phyloP scores from a whole-genome alignment of 139 green algal genomes.

The Spirogloea muscicola region DNA sequence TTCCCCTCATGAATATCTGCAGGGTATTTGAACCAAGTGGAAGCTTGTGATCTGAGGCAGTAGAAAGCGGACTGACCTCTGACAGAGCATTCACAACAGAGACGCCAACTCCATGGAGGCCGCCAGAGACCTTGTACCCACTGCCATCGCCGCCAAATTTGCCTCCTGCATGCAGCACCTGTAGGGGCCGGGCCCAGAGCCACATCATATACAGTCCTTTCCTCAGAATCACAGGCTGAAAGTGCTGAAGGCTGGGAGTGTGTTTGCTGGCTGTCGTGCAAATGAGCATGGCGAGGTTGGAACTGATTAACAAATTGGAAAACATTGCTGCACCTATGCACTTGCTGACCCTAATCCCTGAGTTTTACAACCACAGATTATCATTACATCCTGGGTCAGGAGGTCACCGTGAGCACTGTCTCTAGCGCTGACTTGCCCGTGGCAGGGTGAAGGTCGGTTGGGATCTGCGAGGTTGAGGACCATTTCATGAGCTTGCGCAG shows the following conservation, averaged over 20 bases:
- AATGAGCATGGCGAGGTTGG: not conserved
- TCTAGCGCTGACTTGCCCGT: slow-evolving; percentile 80
- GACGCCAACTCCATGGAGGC: slow-evolving; percentile 94
- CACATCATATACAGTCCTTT: not conserved
- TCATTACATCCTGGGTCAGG: too few relatives aligned
- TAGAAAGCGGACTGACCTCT: slow-evolving; percentile 41
- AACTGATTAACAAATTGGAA: not conserved
- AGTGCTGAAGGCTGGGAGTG: too few relatives aligned
- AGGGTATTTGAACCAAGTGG: too few relatives aligned
- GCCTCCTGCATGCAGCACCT: slow-evolving; percentile 88
- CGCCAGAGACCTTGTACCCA: slow-evolving; percentile 81
- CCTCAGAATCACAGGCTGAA: not conserved
- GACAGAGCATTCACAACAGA: slow-evolving; percentile 95
- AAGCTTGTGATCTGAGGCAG: too few relatives aligned
- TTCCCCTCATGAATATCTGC: too few relatives aligned
- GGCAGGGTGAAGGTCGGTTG: slow-evolving; percentile 78
- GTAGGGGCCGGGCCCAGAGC: too few relatives aligned
- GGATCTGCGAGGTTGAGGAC: too few relatives aligned
- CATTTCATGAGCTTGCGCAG: too few relatives aligned
- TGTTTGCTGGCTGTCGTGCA: not conserved
- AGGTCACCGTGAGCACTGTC: slow-evolving; percentile 58
- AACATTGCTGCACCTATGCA: not conserved
- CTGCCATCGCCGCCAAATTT: slow-evolving; percentile 89
- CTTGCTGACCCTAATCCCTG: too few relatives aligned
- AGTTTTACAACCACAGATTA: too few relatives aligned